Base-by-base conservation (phyloP, 2,329 filamentous ascomycete species). In the Alternaria conjuncta region DNA sequence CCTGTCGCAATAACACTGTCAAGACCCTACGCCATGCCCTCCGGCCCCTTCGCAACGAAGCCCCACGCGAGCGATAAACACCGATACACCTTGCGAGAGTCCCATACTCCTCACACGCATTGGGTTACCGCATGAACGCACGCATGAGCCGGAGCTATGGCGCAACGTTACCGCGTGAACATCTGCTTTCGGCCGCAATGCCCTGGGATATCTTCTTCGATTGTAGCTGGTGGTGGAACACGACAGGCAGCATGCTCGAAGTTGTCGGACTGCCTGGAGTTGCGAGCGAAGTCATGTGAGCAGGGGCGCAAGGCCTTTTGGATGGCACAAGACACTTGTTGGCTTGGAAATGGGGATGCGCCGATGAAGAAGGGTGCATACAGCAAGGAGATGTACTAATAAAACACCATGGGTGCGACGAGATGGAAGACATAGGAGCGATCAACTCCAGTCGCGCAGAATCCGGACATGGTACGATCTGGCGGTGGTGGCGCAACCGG, bases 1-100 rank as follows among this genome's bases (percentile, higher is more conserved):
- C 32, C 15, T n/a, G 32, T 1, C 1, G 32, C 4, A 1, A 36
- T 36, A 1, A 1, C 32, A 1, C 32, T 1, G 1, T 36, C 7
- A 36, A 36, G 32, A 36, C 32, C 32, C 32, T 2, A 36, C 32
- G 32, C 32, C 32, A 36, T 36, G 8, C 32, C 32, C 7, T 36
- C 8, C 8, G 32, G 32, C 32, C 32, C 32, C 32, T 36, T n/a
- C 32, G 32, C 15, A 36, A 36, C 32, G 15, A 36, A 36, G 32
- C 32, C 15, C 32, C 8, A 2, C 32, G 32, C 32, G 32, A 36
- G 32, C 32, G 32, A 9, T 10, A 36, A 7, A 36, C 32, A 36
- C 15, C 32, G 32, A 36, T n/a, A n/a, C 32, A 36, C 32, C 8
- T 36, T 36, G 15, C 32, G 32, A 10, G 15, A 36, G 15, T 36